Conservation (phyloP, 2,329 filamentous ascomycete genomes). For the Fonsecaea erecta region DNA sequence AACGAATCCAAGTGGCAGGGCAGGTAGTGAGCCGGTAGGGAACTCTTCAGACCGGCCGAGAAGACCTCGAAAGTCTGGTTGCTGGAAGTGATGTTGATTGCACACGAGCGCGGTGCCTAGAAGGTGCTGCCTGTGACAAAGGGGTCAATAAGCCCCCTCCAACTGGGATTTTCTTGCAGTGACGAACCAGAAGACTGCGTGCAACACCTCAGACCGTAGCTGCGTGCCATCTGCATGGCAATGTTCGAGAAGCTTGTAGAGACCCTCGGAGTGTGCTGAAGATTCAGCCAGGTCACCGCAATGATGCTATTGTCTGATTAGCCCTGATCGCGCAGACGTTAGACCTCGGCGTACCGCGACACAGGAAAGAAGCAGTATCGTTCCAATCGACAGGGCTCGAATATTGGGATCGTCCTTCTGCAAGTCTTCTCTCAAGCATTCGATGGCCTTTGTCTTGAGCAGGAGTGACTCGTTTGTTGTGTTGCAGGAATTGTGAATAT, state of each 20-base stretch:
- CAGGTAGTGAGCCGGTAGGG: not conserved
- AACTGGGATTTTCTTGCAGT: not conserved
- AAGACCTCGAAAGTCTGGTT: conserved; percentile 12
- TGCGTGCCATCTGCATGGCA: conserved; percentile 7
- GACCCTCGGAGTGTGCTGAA: conserved; percentile 20
- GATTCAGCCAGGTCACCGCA: conserved; percentile 21
- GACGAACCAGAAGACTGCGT: conserved; percentile 20
- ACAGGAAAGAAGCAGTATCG: conserved; percentile 19
- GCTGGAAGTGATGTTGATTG: conserved; percentile 8
- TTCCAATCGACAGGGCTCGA: conserved; percentile 17
- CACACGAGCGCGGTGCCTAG: conserved; percentile 13
- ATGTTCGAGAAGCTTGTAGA: conserved; percentile 18
- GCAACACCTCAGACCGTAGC: conserved; percentile 14
- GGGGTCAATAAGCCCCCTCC: not conserved
- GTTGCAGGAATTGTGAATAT: conserved; percentile 9
- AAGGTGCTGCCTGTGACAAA: conserved; percentile 20
- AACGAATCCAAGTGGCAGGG: conserved; percentile 17
- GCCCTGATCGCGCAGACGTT: not conserved
- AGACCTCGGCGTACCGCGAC: conserved; percentile 14
- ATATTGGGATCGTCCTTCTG: conserved; percentile 8
- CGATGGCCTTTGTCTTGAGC: conserved; percentile 21
- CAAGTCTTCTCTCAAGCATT: conserved; percentile 18
- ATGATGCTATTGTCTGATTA: conserved; percentile 14
- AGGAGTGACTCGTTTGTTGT: conserved; percentile 14
- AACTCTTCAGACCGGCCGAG: conserved; percentile 4